These are phyloP conservation scores for Suillus subluteus DNA, from an alignment of 768 basidiomycete species.

Conservation along the genomic window DNA sequence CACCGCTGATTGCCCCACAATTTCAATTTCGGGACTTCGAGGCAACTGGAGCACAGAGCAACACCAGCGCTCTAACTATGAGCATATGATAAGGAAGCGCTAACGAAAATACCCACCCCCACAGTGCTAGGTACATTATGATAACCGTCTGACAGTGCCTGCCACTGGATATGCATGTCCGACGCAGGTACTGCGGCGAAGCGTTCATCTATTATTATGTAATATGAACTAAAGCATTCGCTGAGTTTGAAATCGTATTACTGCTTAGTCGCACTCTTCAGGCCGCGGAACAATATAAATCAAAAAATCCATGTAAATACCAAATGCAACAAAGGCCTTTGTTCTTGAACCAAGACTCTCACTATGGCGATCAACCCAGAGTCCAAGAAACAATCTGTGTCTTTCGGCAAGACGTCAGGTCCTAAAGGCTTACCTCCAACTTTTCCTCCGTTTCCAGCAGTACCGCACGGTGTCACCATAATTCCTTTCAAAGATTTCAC, in stretches of 20 bases:
- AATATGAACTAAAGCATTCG: constrained; percentile 8
- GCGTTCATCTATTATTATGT: constrained; percentile 5
- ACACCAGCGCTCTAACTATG: background rate
- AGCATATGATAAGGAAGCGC: background rate
- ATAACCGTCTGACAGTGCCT: background rate
- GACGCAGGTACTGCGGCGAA: no score
- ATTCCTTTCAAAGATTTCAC: constrained; percentile 47
- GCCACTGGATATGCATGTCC: no score
- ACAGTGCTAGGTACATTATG: background rate
- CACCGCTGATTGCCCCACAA: background rate
- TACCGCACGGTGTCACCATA: constrained; percentile 44
- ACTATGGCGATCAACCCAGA: constrained; percentile 3
- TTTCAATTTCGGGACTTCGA: background rate
- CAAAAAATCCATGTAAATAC: constrained; percentile 7
- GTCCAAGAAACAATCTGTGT: constrained; percentile 4
- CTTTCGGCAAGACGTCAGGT: background rate
- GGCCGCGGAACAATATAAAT: constrained; percentile 2
- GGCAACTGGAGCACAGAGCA: background rate
- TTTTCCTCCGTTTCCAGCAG: constrained; percentile 54
- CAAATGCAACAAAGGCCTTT: constrained; percentile 8
- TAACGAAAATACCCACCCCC: background rate
- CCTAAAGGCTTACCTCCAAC: background rate
- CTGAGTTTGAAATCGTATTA: background rate
- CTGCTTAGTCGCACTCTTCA: background rate
- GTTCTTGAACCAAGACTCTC: constrained; percentile 6